These are phyloP conservation scores for Leccinum variicolor DNA, from an alignment of 768 basidiomycete species.

Conservation along the genomic window DNA sequence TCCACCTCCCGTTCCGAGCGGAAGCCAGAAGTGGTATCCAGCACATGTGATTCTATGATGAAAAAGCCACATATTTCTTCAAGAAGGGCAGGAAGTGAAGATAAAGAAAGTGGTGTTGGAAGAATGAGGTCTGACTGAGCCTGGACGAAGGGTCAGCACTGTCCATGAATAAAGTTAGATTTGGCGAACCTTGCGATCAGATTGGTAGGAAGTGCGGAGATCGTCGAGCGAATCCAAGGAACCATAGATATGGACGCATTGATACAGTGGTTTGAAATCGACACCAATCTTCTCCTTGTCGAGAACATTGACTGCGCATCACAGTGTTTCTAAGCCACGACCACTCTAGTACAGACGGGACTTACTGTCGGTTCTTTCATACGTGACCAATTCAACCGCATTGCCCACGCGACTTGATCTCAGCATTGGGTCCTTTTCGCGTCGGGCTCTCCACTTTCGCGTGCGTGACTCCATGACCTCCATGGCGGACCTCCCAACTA, in stretches of 20 bases:
- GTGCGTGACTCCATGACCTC: conserved; percentile 86
- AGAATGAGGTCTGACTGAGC: conserved; percentile 97
- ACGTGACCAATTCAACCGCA: conserved; percentile 86
- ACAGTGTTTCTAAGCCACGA: conserved; percentile 9
- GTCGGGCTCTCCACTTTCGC: conserved; percentile 76
- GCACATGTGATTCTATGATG: conserved; percentile 91
- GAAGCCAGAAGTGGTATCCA: conserved; percentile 85
- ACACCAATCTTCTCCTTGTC: conserved; percentile 85
- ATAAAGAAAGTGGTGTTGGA: conserved; percentile 63
- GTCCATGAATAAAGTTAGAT: not conserved
- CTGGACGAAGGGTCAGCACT: conserved; percentile 40
- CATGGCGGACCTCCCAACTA: conserved; percentile 82
- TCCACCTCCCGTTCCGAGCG: conserved; percentile 90
- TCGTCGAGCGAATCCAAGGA: conserved; percentile 89
- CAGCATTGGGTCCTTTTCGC: conserved; percentile 82
- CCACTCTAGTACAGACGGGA: conserved; percentile 5
- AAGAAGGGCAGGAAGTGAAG: conserved; percentile 69
- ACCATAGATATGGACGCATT: conserved; percentile 96
- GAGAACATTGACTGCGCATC: conserved; percentile 73
- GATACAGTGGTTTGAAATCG: conserved; percentile 92
- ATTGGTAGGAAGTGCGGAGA: conserved; percentile 89
- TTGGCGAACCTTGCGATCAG: conserved; percentile 79
- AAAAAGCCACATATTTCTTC: conserved; percentile 98
- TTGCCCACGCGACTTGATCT: conserved; percentile 80
- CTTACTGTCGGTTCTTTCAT: conserved; percentile 94